A percentile compares a stretch with the other conserved stretches of the same genome.
phyloP scores from a whole-genome alignment of 2,329 filamentous ascomycete species.

The Periconia digitata region DNA sequence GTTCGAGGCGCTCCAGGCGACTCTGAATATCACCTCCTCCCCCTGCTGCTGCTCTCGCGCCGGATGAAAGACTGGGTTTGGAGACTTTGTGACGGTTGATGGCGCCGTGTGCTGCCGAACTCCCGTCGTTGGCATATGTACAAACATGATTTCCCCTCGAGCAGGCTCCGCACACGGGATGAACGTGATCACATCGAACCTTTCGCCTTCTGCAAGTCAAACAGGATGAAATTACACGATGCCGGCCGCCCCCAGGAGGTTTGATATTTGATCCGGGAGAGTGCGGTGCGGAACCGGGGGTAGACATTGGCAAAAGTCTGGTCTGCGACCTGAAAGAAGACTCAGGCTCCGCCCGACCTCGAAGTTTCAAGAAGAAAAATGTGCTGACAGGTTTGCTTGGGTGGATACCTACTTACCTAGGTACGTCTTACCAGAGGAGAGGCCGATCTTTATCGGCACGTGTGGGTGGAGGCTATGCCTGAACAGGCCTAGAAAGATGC shows the following conservation, averaged over 20 bases:
- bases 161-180: constrained; percentile 43
- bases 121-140: constrained; percentile 36
- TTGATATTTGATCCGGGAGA: constrained; percentile 28
- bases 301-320: constrained; percentile 7
- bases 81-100: constrained; percentile 24
- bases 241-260: constrained; percentile 29
- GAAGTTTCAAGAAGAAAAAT: not conserved
- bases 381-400: no score
- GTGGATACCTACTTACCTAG: not conserved
- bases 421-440: no score
- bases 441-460: no score
- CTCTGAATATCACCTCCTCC: constrained; percentile 36
- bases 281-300: constrained; percentile 20
- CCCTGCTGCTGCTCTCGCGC: constrained; percentile 26
- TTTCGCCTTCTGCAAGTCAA: constrained; percentile 43
- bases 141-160: constrained; percentile 40
- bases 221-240: constrained; percentile 42
- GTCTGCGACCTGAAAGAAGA: no score
- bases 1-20: constrained; percentile 40
- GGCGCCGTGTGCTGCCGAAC: constrained; percentile 8
- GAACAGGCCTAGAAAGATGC: not conserved
- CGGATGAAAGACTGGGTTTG: constrained; percentile 20
- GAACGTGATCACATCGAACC: constrained; percentile 42
- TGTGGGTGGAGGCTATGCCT: no score
- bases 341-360: no score